Evolutionary conservation across 2,329 filamentous ascomycete species (phyloP).

Genomic region (Aspergillus chevalieri): DNA sequence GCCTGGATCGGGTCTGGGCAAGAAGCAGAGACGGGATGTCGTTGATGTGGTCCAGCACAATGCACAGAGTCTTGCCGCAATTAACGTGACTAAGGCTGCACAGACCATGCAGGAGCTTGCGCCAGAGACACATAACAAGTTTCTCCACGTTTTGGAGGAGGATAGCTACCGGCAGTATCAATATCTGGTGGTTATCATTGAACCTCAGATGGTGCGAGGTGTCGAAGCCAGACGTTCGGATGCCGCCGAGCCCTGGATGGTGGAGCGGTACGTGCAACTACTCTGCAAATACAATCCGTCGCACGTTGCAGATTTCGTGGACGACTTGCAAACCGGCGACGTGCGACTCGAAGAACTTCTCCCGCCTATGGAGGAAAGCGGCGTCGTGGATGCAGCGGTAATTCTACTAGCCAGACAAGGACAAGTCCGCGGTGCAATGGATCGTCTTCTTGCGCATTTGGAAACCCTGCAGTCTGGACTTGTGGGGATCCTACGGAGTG

Average conservation of each 20-base stretch:
- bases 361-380: constrained; percentile 80
- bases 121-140: constrained; percentile 58
- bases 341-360: constrained; percentile 73
- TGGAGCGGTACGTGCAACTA: constrained; percentile 80
- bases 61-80: constrained; percentile 58
- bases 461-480: constrained; percentile 72
- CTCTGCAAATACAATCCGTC: constrained; percentile 80
- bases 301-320: constrained; percentile 81
- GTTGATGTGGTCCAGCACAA: constrained; percentile 60
- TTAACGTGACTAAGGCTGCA: constrained; percentile 62
- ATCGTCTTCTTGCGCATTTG: constrained; percentile 74
- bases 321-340: constrained; percentile 67
- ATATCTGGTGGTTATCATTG: constrained; percentile 72
- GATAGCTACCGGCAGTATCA: constrained; percentile 62
- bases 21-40: constrained; percentile 68
- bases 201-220: constrained; percentile 46
- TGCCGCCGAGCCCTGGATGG: constrained; percentile 52
- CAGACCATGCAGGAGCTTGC: constrained; percentile 57
- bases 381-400: constrained; percentile 87
- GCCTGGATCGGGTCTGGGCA: constrained; percentile 55
- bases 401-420: constrained; percentile 86
- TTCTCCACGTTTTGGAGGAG: constrained; percentile 58
- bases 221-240: constrained; percentile 25
- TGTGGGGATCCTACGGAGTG: constrained; percentile 63
- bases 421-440: constrained; percentile 74